Conservation (phyloP, 768 basidiomycete species). For the Leucocoprinus birnbaumii region DNA sequence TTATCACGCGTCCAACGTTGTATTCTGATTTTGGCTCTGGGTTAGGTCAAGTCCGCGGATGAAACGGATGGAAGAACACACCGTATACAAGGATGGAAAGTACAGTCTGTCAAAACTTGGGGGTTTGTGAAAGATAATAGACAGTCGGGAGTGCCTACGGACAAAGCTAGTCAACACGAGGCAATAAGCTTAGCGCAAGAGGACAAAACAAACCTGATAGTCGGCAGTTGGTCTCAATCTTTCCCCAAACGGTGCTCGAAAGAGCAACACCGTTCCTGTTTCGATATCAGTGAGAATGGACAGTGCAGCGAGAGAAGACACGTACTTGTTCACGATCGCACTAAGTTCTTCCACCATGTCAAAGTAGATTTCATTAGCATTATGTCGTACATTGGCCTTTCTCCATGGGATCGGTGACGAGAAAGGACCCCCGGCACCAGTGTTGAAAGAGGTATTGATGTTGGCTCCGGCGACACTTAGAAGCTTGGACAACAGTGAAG, state of each 20-base stretch:
- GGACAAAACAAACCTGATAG: conserved; percentile 58
- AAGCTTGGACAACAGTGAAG: conserved; percentile 78
- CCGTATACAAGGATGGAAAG: conserved; percentile 94
- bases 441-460: conserved; percentile 42
- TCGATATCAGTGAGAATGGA: conserved; percentile 1
- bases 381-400: conserved; percentile 76
- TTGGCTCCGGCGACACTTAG: conserved; percentile 52
- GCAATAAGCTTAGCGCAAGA: background rate
- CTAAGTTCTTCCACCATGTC: conserved; percentile 83
- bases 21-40: conserved; percentile 42
- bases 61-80: conserved; percentile 28
- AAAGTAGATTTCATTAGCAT: conserved; percentile 91
- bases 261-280: conserved; percentile 68
- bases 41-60: conserved; percentile 7
- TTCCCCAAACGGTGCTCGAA: conserved; percentile 68
- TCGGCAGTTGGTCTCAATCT: conserved; percentile 72
- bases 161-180: conserved; percentile 10
- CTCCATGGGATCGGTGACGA: conserved; percentile 94
- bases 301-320: background rate
- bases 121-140: conserved; percentile 75
- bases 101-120: conserved; percentile 68
- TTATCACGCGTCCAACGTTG: conserved; percentile 78
- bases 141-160: conserved; percentile 84
- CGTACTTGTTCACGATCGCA: conserved; percentile 76
- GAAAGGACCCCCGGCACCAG: conserved; percentile 56